Conservation (phyloP, 306 rosid species). For the Gastrolobium bilobum region DNA sequence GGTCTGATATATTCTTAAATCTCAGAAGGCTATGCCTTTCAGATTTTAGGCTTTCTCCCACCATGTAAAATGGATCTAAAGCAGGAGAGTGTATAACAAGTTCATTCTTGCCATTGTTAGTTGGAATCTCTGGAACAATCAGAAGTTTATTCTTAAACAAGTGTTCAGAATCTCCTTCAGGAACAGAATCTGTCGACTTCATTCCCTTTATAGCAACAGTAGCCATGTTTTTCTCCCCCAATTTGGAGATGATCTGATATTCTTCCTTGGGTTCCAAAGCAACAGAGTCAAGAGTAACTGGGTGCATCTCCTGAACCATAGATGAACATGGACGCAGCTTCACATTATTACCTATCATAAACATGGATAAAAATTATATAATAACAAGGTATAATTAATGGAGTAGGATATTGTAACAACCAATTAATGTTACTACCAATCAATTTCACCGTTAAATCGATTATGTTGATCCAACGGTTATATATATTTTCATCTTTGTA, state of each 20-base stretch:
- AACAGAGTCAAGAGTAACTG: conserved; percentile 34
- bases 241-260: conserved; percentile 38
- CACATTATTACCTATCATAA: conserved; percentile 44
- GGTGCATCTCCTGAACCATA: conserved; percentile 28
- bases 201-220: conserved; percentile 21
- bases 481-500: too few relatives aligned
- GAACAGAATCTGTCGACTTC: conserved; percentile 27
- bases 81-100: conserved; percentile 35
- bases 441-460: too few relatives aligned
- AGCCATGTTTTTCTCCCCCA: conserved; percentile 24
- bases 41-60: conserved; percentile 27
- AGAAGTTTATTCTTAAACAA: conserved; percentile 31
- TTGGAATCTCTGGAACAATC: conserved; percentile 23
- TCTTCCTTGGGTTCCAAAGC: conserved; percentile 35
- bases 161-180: conserved; percentile 12
- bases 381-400: conserved; percentile 7
- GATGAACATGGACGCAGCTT: conserved; percentile 44
- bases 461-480: too few relatives aligned
- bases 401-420: too few relatives aligned
- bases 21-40: conserved; percentile 26
- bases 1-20: conserved; percentile 26
- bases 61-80: conserved; percentile 27
- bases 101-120: conserved; percentile 23
- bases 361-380: conserved; percentile 1
- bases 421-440: too few relatives aligned